Base-by-base conservation (phyloP, 768 basidiomycete genomes). In the Boletellus emodensis region DNA sequence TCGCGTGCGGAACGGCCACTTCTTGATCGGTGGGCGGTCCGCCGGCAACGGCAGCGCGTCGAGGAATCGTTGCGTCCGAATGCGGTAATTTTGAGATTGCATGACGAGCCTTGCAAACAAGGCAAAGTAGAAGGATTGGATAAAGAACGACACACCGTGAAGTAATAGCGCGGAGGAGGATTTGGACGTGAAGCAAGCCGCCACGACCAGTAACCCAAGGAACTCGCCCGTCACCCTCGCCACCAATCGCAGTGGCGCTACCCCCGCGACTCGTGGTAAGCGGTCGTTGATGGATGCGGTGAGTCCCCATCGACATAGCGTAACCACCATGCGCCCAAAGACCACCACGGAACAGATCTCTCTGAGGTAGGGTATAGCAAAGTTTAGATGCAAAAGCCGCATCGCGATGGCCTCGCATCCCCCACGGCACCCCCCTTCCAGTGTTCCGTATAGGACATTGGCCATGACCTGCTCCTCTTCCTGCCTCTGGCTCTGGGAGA, bases 391-490 rank as follows among this genome's bases (percentile, higher is more conserved):
- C 35, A 55, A 35, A 13, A 59, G 24, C 15, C 53, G 53, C 47
- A 60, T 51, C 18, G 22, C 28, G 11, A 59, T 51, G 26, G 49
- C 57, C 44, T 52, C 58, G 38, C 57, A 55, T 38, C 38, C 32
- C 1, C 58, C 58, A 41, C 53, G 47, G 13, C 58, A 60, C 15
- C 41, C 53, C 20, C 53, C 57, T 44, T 59, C 58, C 32, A 55
- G n/a, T 1, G 17, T 13, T 1, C 57, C 57, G 10, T 55, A 55
- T 17, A 51, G 30, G 3, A 59, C 0, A 12, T 56, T 47, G 28
- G 48, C 46, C 40, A 50, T 3, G 26, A 48, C 39, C n/a, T 60
- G 45, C 26, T 40, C 56, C 13, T 59, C 53, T 44, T 52, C 48
- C 48, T 33, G 41, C 17, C n/a, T 44, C 28, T 60, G 50, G 2